Base-by-base conservation (phyloP, 805 yeast species). In the Wickerhamomyces pijperi region DNA sequence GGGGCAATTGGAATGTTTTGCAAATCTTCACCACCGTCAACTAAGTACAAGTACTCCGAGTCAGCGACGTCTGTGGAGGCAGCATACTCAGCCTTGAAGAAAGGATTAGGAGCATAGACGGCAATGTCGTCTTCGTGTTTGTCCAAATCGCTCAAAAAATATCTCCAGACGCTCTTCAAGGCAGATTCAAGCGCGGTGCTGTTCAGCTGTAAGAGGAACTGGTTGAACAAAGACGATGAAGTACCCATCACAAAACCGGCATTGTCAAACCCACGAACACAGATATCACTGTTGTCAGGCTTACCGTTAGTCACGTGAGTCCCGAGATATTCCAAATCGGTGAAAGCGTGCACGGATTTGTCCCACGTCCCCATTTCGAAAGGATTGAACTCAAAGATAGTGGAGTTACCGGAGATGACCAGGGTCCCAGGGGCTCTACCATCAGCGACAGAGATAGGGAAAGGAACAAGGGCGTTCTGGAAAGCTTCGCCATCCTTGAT, bases 341-440 rank as follows among this genome's bases (percentile, higher is more conserved):
- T 66, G 58, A 86, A 85, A 3, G 79, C 61, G 39, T 69, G 64
- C 37, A 83, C 59, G 2, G 80, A 64, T 13, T 85, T 81, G 54
- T 87, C 95, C 94, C 94, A 86, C 11, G 92, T 78, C n/a, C 96
- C 96, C 53, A 86, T 59, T 54, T 80, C 82, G 47, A 63, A 78
- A 6, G 94, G 87, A 33, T 68, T 70, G 45, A 73, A 57, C 45
- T 76, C 74, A 45, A 78, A 74, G 36, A 67, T 68, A 1, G 95
- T 83, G 6, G 94, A 76, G 61, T 85, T 85, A 20, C 58, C 54
- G 42, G 71, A 66, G 36, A 82, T 61, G 36, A 81, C 66, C 4
- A 44, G 37, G 4, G 80, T 67, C 20, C 74, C 76, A 13, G 84
- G 83, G 13, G 68, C 60, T 58, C 85, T 65, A 36, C 82, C 83